These are phyloP conservation scores for Xylaria polymorpha DNA, from an alignment of 2,329 filamentous ascomycete genomes.

Conservation along the genomic window DNA sequence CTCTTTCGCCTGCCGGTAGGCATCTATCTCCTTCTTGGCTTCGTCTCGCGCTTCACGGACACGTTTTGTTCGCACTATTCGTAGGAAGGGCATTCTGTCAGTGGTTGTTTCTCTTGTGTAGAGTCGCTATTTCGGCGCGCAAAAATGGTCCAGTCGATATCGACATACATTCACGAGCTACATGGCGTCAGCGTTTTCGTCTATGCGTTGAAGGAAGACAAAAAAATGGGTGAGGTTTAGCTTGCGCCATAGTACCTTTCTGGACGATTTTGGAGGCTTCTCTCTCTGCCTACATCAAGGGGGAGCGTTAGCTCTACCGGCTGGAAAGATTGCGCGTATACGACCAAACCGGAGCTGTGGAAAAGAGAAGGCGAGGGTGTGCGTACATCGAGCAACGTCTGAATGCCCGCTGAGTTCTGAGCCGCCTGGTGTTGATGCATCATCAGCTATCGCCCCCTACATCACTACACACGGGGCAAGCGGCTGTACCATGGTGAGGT, in stretches of 20 bases:
- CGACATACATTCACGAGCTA: constrained; percentile 35
- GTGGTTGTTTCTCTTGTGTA: constrained; percentile 3
- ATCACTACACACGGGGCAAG: neutral
- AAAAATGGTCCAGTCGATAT: constrained; percentile 23
- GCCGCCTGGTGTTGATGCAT: constrained; percentile 74
- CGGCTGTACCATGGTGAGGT: constrained; percentile 37
- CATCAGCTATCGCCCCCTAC: constrained; percentile 37
- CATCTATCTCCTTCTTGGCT: constrained; percentile 97
- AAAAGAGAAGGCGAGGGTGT: constrained; percentile 55
- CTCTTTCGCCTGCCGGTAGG: constrained; percentile 90
- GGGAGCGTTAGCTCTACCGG: constrained; percentile 8
- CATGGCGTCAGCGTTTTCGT: constrained; percentile 11
- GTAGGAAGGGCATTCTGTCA: constrained; percentile 40
- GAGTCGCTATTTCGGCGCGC: constrained; percentile 12
- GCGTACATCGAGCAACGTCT: constrained; percentile 96
- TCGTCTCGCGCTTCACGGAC: constrained; percentile 97
- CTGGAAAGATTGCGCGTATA: neutral
- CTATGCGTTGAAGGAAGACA: neutral
- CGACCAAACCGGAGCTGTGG: neutral
- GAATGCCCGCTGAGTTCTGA: constrained; percentile 98
- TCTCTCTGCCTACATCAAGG: constrained; percentile 80
- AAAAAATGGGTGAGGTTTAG: neutral
- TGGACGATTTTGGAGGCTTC: constrained; percentile 99
- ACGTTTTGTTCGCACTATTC: constrained; percentile 84
- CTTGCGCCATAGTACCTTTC: constrained; percentile 71